Percentiles rank a stretch among this genome's conserved stretches.
phyloP scores from a whole-genome alignment of 1,284 basidiomycete genomes.

The Trichosporon sp. region DNA sequence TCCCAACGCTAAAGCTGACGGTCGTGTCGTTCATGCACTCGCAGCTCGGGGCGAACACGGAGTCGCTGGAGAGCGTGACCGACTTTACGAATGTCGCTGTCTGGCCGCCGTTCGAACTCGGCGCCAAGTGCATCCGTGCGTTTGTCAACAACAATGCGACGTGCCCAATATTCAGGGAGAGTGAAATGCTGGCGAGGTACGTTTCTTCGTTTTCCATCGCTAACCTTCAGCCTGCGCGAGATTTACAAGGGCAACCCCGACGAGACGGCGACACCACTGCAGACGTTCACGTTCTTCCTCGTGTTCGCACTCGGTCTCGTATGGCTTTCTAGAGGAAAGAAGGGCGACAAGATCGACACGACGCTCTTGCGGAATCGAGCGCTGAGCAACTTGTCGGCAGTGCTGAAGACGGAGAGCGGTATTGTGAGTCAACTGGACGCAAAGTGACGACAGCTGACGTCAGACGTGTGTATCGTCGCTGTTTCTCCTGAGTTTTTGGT shows the following conservation, averaged over 20 bases:
- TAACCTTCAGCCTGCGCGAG: conserved; percentile 8
- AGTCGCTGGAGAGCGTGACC: neutral
- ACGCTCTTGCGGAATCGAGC: conserved; percentile 8
- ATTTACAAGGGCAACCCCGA: conserved; percentile 9
- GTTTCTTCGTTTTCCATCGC: neutral
- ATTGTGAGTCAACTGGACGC: neutral
- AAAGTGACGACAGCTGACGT: neutral
- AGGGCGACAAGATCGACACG: conserved; percentile 13
- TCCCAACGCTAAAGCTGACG: neutral
- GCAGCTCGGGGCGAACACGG: conserved; percentile 4
- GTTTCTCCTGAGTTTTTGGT: conserved; percentile 5
- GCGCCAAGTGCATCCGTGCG: neutral
- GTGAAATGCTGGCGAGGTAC: conserved; percentile 8
- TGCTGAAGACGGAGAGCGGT: conserved; percentile 11
- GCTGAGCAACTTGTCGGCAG: neutral
- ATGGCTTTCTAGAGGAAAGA: neutral
- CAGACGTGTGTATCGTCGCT: conserved; percentile 10
- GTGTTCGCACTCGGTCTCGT: conserved; percentile 2
- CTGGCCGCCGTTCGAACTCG: conserved; percentile 13
- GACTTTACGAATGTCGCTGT: conserved; percentile 1
- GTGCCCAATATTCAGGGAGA: neutral
- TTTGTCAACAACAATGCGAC: conserved; percentile 12
- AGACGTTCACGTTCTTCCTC: conserved; percentile 13
- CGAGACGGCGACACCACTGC: conserved; percentile 7
- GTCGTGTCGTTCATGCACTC: conserved; percentile 7